phyloP scores from a whole-genome alignment of 108 stramenopile species.

The Nitzschia inconspicua region DNA sequence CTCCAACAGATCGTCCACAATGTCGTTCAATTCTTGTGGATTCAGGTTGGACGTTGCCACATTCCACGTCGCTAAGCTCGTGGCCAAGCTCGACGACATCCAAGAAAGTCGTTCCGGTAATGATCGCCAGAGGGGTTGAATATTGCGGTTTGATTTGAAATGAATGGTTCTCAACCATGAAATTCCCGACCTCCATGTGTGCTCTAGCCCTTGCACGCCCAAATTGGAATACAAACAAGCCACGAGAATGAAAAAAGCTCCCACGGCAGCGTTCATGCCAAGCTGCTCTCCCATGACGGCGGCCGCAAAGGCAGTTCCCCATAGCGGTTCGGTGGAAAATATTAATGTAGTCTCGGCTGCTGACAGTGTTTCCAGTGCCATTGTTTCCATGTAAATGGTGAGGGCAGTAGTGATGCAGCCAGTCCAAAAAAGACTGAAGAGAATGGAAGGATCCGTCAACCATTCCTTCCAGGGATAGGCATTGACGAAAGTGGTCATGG shows the following conservation, averaged over 20 bases:
- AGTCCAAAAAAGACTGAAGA: conserved; percentile 81
- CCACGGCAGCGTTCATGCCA: conserved; percentile 53
- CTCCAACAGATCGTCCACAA: too few relatives aligned
- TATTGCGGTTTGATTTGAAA: neutral
- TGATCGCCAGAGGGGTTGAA: neutral
- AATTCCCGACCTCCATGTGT: neutral
- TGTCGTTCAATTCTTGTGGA: too few relatives aligned
- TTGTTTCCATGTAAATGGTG: conserved; percentile 86
- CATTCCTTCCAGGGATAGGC: conserved; percentile 36
- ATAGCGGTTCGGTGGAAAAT: conserved; percentile 88
- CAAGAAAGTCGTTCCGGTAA: neutral
- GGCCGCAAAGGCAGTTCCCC: conserved; percentile 81
- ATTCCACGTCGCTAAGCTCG: conserved; percentile 6
- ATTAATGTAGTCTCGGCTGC: conserved; percentile 91
- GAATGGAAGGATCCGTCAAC: conserved; percentile 49
- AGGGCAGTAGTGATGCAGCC: conserved; percentile 87
- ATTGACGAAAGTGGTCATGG: too few relatives aligned
- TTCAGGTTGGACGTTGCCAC: conserved; percentile 4
- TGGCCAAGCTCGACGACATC: conserved; percentile 3
- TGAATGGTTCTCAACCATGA: neutral
- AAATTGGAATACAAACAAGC: conserved; percentile 66
- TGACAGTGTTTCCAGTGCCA: conserved; percentile 78
- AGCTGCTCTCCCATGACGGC: conserved; percentile 76
- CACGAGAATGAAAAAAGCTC: conserved; percentile 53
- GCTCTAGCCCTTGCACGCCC: conserved; percentile 31